Percentiles rank a stretch among this genome's conserved stretches.
Conservation (phyloP, 768 basidiomycete species). For the Terana coerulea region DNA sequence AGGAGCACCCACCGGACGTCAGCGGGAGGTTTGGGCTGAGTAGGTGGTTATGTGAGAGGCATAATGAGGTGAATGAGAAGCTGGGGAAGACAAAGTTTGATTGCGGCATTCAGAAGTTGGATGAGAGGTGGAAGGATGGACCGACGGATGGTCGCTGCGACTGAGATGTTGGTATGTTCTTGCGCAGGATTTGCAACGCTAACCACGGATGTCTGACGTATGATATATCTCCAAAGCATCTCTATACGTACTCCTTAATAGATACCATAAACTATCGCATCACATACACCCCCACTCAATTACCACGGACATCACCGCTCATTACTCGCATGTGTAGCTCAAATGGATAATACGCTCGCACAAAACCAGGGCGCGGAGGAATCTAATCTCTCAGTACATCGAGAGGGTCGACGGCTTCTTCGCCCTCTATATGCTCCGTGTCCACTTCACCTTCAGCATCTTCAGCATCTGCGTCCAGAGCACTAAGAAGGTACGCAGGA, state of each 20-base stretch:
- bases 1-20: constrained; percentile 70
- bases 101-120: constrained; percentile 60
- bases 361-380: no score
- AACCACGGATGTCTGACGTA: no score
- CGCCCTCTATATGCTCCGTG: not conserved
- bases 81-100: constrained; percentile 83
- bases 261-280: no score
- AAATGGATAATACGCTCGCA: no score
- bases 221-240: no score
- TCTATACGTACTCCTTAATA: no score
- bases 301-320: no score
- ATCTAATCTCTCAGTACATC: constrained; percentile 13
- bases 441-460: constrained; percentile 13
- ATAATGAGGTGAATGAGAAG: constrained; percentile 88
- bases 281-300: no score
- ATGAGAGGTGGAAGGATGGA: constrained; percentile 92
- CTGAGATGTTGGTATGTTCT: no score
- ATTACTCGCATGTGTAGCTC: no score
- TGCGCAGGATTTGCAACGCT: no score
- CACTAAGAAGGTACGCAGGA: constrained; percentile 48
- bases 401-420: constrained; percentile 12
- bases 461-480: constrained; percentile 41
- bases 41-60: constrained; percentile 86
- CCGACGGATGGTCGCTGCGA: constrained; percentile 87
- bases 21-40: constrained; percentile 64